Base-by-base conservation (phyloP, 129 eudicot species). In the Tagetes patula region DNA sequence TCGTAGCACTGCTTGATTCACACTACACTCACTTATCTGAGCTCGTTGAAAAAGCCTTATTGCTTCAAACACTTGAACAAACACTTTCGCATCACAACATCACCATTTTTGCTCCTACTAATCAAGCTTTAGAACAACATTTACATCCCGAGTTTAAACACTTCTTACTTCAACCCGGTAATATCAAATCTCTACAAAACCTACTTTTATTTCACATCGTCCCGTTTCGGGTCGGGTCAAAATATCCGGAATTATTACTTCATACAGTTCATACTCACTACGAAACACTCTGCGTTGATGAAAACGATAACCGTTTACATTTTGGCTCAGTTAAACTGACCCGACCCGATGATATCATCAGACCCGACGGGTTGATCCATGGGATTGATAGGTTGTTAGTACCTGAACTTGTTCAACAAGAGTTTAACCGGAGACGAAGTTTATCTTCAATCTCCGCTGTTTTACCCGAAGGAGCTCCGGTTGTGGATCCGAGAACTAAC, bases 391-490 rank as follows among this genome's bases (percentile, higher is more conserved):
- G 89, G 37, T 76, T 92, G 8, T 54, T 92, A 69, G 69, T 92
- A 0, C 98, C 98, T 6, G 43, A 77, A 72, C 84, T 90, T 12
- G 98, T 92, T 0, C 88, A 79, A 9, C 88, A 89, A 34, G 95
- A 80, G 49, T 92, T 92, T 74, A 92, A 92, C 64, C 69, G 77
- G 14, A 74, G 98, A 40, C 73, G 98, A 0, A 89, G 85, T 50
- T 80, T 92, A 69, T 55, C 88, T 11, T 78, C 95, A 9, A 89
- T 88, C 65, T 87, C 98, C 5, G 98, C 98, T 1, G 92, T 92
- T 34, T 50, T 87, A 12, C 98, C 98, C 1, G 83, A 84, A 54
- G 98, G 96, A 13, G 96, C 98, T 6, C 98, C 98, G 53, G 96
- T 85, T 9, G 88, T 92, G 37, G 96, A 92, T 86, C 98, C 95